phyloP scores from a whole-genome alignment of 2,329 filamentous ascomycete genomes.

The Beauveria asiatica region DNA sequence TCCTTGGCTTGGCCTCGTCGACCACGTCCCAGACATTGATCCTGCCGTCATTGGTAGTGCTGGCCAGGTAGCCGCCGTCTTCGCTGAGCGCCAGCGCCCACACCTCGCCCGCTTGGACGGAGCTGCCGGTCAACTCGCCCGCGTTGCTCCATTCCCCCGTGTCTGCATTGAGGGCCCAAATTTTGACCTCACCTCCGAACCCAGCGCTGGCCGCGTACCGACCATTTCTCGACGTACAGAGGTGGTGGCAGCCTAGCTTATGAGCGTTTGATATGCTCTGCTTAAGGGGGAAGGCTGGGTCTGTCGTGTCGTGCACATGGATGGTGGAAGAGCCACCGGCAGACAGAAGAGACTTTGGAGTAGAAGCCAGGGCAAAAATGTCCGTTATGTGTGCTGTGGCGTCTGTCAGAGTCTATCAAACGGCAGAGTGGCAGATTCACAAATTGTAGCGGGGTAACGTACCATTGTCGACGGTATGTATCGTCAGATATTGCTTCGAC shows the following conservation, averaged over 20 bases:
- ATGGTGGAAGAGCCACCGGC: constrained; percentile 78
- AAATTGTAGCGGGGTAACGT: constrained; percentile 20
- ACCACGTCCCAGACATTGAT: constrained; percentile 80
- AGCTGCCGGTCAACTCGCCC: constrained; percentile 32
- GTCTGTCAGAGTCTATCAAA: constrained; percentile 14
- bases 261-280: constrained; percentile 78
- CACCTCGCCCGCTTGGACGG: constrained; percentile 58
- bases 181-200: constrained; percentile 79
- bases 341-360: constrained; percentile 65
- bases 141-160: constrained; percentile 41
- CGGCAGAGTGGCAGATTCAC: constrained; percentile 17
- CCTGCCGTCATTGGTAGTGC: constrained; percentile 77
- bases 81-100: constrained; percentile 85
- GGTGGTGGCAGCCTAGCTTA: constrained; percentile 83
- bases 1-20: constrained; percentile 49
- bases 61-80: constrained; percentile 77
- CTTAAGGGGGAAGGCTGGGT: constrained; percentile 63
- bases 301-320: constrained; percentile 66
- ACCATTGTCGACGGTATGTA: constrained; percentile 85
- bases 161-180: constrained; percentile 61
- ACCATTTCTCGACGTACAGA: constrained; percentile 62
- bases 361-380: constrained; percentile 76
- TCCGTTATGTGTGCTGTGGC: constrained; percentile 67
- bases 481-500: constrained; percentile 98
- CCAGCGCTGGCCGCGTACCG: constrained; percentile 72